phyloP scores from a whole-genome alignment of 225 moss, liverwort and hornwort species.

The Asterella californica region DNA sequence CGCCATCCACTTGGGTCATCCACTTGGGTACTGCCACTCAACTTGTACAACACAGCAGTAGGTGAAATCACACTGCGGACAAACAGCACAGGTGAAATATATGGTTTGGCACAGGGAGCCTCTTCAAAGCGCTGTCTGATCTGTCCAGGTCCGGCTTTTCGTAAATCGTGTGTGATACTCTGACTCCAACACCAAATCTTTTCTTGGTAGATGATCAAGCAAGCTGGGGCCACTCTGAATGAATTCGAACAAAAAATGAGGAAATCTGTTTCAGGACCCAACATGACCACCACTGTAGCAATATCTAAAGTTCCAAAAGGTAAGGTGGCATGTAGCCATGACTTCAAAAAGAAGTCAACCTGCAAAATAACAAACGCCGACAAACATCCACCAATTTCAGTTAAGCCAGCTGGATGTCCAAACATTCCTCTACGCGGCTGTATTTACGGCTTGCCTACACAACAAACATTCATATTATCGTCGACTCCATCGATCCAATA shows the following conservation, averaged over 20 bases:
- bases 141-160: constrained; percentile 35
- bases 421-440: too few species aligned
- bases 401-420: not conserved
- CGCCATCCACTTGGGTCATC: too few species aligned
- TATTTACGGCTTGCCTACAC: too few species aligned
- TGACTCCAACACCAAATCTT: constrained; percentile 41
- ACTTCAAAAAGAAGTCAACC: constrained; percentile 77
- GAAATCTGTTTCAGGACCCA: constrained; percentile 62
- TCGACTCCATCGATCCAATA: too few species aligned
- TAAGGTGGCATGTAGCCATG: constrained; percentile 71
- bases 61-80: constrained; percentile 44
- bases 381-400: not conserved
- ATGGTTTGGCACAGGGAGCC: constrained; percentile 30
- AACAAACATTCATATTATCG: too few species aligned
- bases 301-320: constrained; percentile 77
- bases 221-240: constrained; percentile 41
- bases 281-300: constrained; percentile 71
- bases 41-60: constrained; percentile 32
- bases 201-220: constrained; percentile 42
- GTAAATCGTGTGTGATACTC: constrained; percentile 39
- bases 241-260: constrained; percentile 85
- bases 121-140: constrained; percentile 33
- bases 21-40: constrained; percentile 25
- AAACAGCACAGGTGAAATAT: constrained; percentile 41
- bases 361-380: constrained; percentile 36